Evolutionary conservation across 1,139 yeast genomes (phyloP).

Genomic region (Nakaseomyces uthaithaninus): DNA sequence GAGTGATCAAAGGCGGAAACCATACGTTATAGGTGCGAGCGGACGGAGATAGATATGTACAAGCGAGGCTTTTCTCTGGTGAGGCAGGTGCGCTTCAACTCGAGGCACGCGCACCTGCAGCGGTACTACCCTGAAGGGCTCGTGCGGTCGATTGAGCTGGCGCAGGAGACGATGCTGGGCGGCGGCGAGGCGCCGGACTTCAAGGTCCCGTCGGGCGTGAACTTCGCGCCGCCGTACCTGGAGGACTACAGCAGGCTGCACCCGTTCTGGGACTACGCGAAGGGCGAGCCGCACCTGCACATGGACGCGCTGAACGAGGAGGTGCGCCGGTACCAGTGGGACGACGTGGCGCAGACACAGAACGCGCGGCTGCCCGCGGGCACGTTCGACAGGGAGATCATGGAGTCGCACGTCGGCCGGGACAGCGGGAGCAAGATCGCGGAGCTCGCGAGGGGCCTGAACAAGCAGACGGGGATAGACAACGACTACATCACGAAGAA

Average conservation of each 20-base stretch:
- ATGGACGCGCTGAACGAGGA: conserved; percentile 33
- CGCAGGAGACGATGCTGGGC: conserved; percentile 65
- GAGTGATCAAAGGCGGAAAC: too few relatives aligned
- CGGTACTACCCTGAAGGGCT: conserved; percentile 35
- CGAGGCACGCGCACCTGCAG: conserved; percentile 9
- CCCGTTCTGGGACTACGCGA: conserved; percentile 49
- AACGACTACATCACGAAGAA: conserved; percentile 50
- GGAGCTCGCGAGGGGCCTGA: conserved; percentile 47
- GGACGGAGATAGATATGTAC: too few relatives aligned
- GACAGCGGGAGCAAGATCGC: conserved; percentile 18
- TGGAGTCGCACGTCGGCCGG: conserved; percentile 11
- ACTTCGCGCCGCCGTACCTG: conserved; percentile 53
- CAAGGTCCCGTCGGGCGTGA: conserved; percentile 29
- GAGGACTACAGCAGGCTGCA: conserved; percentile 54
- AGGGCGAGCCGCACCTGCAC: conserved; percentile 35
- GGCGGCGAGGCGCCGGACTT: conserved; percentile 28
- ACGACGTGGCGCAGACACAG: conserved; percentile 21
- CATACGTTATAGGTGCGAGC: too few relatives aligned
- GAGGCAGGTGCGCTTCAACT: conserved; percentile 1
- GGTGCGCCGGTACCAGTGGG: conserved; percentile 34
- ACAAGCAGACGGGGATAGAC: conserved; percentile 68
- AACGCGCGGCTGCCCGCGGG: conserved; percentile 36
- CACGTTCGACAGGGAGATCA: conserved; percentile 14
- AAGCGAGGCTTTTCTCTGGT: too few relatives aligned
- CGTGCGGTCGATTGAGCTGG: conserved; percentile 68